These are phyloP conservation scores for Candida chauliodis DNA, from an alignment of 805 yeast genomes.

Conservation along the genomic window DNA sequence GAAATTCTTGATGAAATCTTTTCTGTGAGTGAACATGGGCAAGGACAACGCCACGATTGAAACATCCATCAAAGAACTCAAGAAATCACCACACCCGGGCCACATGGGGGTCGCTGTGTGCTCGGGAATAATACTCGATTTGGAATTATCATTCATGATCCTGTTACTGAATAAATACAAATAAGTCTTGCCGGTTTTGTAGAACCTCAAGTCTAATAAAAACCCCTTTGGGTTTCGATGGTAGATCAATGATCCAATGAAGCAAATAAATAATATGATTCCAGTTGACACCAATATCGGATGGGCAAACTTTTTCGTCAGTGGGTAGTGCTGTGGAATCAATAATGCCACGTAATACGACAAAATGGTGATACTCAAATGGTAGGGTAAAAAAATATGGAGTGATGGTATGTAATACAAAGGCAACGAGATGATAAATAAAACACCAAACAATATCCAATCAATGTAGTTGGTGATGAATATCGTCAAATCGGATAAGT, in stretches of 20 bases:
- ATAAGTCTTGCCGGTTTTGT: conserved; percentile 69
- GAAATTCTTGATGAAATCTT: conserved; percentile 58
- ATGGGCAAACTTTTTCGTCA: conserved; percentile 53
- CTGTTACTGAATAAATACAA: conserved; percentile 49
- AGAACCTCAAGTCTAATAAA: conserved; percentile 47
- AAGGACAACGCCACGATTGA: conserved; percentile 72
- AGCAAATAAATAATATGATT: conserved; percentile 58
- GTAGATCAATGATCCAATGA: conserved; percentile 54
- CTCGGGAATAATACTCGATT: conserved; percentile 14
- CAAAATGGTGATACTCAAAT: conserved; percentile 56
- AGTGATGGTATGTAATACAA: conserved; percentile 49
- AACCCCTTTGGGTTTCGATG: conserved; percentile 46
- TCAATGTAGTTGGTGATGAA: conserved; percentile 48
- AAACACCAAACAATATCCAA: conserved; percentile 45
- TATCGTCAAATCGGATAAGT: conserved; percentile 21
- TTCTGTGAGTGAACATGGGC: conserved; percentile 73
- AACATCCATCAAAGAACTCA: conserved; percentile 68
- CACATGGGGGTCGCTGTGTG: conserved; percentile 37
- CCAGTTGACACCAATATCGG: conserved; percentile 70
- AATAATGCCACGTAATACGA: conserved; percentile 50
- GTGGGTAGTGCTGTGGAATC: conserved; percentile 42
- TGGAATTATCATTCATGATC: conserved; percentile 26
- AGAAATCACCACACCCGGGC: conserved; percentile 79
- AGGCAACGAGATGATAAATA: conserved; percentile 57
- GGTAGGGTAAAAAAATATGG: conserved; percentile 58